Evolutionary conservation across 208 protist genomes (phyloP).

Genomic region (Plasmodiophora brassicae): DNA sequence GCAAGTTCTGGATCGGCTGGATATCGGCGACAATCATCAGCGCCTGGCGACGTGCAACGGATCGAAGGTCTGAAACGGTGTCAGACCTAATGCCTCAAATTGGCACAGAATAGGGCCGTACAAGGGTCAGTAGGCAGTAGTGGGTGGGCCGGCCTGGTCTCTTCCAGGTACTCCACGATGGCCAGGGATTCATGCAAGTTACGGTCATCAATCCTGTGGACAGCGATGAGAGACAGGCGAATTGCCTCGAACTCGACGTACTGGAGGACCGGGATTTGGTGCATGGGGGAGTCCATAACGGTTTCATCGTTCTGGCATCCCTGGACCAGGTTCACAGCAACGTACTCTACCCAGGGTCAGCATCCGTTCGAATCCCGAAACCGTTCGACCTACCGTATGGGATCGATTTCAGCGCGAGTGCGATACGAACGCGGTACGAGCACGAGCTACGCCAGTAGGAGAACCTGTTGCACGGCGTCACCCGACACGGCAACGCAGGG

Average conservation of each 20-base stretch:
- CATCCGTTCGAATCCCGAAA: not conserved
- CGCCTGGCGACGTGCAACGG: slow-evolving; percentile 55
- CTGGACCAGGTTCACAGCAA: not conserved
- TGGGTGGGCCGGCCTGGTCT: slow-evolving; percentile 47
- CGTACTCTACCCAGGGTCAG: not conserved
- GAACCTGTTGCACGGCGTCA: no score
- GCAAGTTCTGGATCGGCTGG: slow-evolving; percentile 75
- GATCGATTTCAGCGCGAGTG: slow-evolving; percentile 63
- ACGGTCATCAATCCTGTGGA: slow-evolving; percentile 45
- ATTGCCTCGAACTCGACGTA: slow-evolving; percentile 24
- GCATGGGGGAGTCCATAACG: not conserved
- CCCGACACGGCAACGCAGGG: no score
- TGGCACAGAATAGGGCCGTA: slow-evolving; percentile 39
- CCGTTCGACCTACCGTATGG: slow-evolving; percentile 44
- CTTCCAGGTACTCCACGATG: slow-evolving; percentile 76
- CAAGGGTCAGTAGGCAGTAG: not conserved
- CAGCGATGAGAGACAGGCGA: slow-evolving; percentile 33
- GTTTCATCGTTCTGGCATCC: not conserved
- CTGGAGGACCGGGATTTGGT: not conserved
- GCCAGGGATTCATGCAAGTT: slow-evolving; percentile 60
- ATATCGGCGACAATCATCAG: slow-evolving; percentile 66
- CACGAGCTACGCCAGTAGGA: slow-evolving; percentile 72
- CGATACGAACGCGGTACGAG: slow-evolving; percentile 69
- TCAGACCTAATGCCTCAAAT: no score
- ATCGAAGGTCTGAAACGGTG: slow-evolving; percentile 34